Evolutionary conservation across 1,284 basidiomycete species (phyloP).

Genomic region (Cryptococcus depauperatus): DNA sequence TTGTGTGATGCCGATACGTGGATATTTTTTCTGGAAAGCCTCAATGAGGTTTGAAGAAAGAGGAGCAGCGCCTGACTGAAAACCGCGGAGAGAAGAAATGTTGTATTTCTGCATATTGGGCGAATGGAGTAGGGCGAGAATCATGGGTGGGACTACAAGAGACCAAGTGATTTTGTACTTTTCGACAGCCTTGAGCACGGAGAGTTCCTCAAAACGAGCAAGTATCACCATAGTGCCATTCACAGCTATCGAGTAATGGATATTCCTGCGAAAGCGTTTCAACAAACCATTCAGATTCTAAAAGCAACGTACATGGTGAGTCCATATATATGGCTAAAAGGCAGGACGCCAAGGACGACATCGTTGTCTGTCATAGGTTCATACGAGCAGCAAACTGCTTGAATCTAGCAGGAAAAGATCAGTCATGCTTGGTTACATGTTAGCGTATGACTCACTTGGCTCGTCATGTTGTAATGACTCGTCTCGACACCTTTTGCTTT

Average conservation of each 20-base stretch:
- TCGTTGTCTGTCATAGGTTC: slow-evolving; percentile 44
- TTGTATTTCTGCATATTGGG: slow-evolving; percentile 63
- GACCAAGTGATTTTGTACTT: slow-evolving; percentile 57
- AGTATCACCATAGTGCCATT: slow-evolving; percentile 61
- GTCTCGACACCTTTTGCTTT: slow-evolving; percentile 48
- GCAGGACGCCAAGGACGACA: slow-evolving; percentile 53
- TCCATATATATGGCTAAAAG: slow-evolving; percentile 49
- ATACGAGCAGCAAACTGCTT: slow-evolving; percentile 23
- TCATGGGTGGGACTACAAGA: slow-evolving; percentile 75
- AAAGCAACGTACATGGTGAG: too few species aligned
- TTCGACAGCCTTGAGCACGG: slow-evolving; percentile 60
- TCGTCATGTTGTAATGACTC: slow-evolving; percentile 58
- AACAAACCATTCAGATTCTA: too few species aligned
- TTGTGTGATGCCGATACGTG: slow-evolving; percentile 32
- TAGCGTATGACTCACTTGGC: slow-evolving; percentile 14
- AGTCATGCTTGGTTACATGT: neutral
- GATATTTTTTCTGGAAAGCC: slow-evolving; percentile 24
- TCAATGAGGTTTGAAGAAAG: slow-evolving; percentile 49
- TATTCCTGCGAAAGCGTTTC: slow-evolving; percentile 8
- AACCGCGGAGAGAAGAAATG: slow-evolving; percentile 53
- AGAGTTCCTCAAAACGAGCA: slow-evolving; percentile 52
- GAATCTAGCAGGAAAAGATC: slow-evolving; percentile 13
- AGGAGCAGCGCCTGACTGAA: slow-evolving; percentile 76
- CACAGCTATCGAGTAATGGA: slow-evolving; percentile 56
- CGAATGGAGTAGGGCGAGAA: slow-evolving; percentile 51